Evolutionary conservation across 108 stramenopile genomes (phyloP).

Genomic region (Nitzschia palea): DNA sequence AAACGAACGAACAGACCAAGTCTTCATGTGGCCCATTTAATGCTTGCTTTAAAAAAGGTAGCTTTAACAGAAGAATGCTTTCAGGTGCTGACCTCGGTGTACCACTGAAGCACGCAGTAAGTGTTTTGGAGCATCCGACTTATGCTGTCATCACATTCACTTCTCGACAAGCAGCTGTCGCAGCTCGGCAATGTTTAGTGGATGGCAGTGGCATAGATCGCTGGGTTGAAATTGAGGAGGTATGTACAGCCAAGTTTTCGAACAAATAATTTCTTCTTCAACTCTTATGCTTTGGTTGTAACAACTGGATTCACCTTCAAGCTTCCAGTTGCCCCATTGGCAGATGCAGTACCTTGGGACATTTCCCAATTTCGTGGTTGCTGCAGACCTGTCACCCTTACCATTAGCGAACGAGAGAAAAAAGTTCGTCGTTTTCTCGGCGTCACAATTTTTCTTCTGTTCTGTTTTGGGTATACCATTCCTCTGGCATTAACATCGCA

Average conservation of each 20-base stretch:
- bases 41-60: too few species aligned
- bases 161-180: slow-evolving; percentile 81
- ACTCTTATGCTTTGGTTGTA: too few species aligned
- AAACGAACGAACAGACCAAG: too few species aligned
- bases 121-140: slow-evolving; percentile 33
- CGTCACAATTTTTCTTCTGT: slow-evolving; percentile 32
- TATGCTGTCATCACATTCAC: slow-evolving; percentile 84
- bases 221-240: slow-evolving; percentile 57
- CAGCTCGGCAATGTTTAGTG: slow-evolving; percentile 71
- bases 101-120: slow-evolving; percentile 1
- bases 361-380: slow-evolving; percentile 74
- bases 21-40: too few species aligned
- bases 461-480: slow-evolving; percentile 78
- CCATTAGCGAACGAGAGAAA: slow-evolving; percentile 66
- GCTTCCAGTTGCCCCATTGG: slow-evolving; percentile 78
- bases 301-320: too few species aligned
- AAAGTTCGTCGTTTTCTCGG: slow-evolving; percentile 45
- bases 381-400: slow-evolving; percentile 82
- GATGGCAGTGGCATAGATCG: slow-evolving; percentile 76
- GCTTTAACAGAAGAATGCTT: too few species aligned
- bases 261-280: too few species aligned
- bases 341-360: slow-evolving; percentile 76
- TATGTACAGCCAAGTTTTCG: too few species aligned
- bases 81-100: too few species aligned
- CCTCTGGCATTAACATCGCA: slow-evolving; percentile 50